Evolutionary conservation across 345 rosid species (phyloP).

Genomic region (Rhodamnia rubescens): DNA sequence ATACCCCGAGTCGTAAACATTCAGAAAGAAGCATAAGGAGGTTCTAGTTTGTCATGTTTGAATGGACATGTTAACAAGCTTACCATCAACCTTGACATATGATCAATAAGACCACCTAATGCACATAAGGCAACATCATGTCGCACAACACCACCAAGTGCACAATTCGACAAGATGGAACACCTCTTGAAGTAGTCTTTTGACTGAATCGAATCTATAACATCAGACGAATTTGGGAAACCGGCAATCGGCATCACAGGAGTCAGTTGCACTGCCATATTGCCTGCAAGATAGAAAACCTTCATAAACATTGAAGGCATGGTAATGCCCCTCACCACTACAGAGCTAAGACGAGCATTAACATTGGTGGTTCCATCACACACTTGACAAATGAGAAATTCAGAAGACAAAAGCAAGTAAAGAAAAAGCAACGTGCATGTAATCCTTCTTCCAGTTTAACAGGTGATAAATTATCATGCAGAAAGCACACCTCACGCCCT

Average conservation of each 20-base stretch:
- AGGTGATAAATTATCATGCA: background rate
- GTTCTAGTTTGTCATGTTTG: background rate
- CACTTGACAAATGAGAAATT: background rate
- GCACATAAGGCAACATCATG: constrained; percentile 48
- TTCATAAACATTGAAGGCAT: background rate
- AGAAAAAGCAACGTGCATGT: background rate
- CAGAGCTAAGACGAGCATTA: background rate
- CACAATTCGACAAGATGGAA: constrained; percentile 33
- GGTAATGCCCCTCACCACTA: background rate
- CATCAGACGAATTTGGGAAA: constrained; percentile 56
- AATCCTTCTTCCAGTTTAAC: background rate
- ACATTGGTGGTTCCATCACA: background rate
- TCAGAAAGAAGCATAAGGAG: background rate
- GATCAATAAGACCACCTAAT: constrained; percentile 69
- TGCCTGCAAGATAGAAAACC: constrained; percentile 25
- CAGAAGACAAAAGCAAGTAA: background rate
- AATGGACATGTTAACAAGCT: constrained; percentile 1
- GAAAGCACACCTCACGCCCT: background rate
- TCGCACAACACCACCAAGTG: constrained; percentile 36
- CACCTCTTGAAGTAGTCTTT: constrained; percentile 60
- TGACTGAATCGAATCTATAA: constrained; percentile 49
- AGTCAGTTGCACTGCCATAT: constrained; percentile 48
- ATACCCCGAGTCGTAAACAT: background rate
- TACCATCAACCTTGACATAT: constrained; percentile 86
- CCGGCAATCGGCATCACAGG: constrained; percentile 32